These are phyloP conservation scores for Aaosphaeria arxii DNA, from an alignment of 2,329 filamentous ascomycete species.

Conservation along the genomic window DNA sequence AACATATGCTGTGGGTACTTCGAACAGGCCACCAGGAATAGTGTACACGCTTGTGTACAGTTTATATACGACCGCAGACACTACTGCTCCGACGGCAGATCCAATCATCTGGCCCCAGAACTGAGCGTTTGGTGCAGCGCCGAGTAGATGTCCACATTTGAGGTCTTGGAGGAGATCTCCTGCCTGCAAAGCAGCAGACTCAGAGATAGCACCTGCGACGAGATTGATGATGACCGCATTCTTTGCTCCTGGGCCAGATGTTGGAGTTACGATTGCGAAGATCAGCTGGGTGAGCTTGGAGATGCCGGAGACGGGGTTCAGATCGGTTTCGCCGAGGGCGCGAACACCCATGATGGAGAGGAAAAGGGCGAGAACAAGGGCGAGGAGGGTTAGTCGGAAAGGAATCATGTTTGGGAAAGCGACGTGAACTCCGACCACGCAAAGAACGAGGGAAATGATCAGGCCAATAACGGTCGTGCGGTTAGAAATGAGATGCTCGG, in stretches of 20 bases:
- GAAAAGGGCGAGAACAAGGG: constrained; percentile 72
- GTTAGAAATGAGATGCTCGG: constrained; percentile 74
- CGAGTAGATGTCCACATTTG: constrained; percentile 91
- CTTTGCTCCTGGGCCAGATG: constrained; percentile 51
- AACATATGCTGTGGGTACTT: constrained; percentile 91
- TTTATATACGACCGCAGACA: constrained; percentile 83
- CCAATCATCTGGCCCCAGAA: constrained; percentile 97
- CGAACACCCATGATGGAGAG: constrained; percentile 64
- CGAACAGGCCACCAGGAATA: constrained; percentile 84
- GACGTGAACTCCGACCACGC: constrained; percentile 75
- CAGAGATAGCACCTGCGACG: constrained; percentile 83
- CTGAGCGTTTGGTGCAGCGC: constrained; percentile 88
- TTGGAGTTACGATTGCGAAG: constrained; percentile 84
- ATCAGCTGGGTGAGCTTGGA: constrained; percentile 94
- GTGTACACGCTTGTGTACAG: constrained; percentile 88
- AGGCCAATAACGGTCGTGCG: constrained; percentile 73
- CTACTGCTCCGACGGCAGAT: constrained; percentile 77
- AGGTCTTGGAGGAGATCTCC: constrained; percentile 97
- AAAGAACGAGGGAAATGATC: constrained; percentile 71
- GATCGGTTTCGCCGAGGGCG: constrained; percentile 75
- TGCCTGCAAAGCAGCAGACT: constrained; percentile 84
- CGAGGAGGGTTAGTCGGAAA: constrained; percentile 77
- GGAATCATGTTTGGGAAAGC: constrained; percentile 84
- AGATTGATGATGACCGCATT: constrained; percentile 94
- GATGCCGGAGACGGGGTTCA: constrained; percentile 95